Conservation (phyloP, 2,329 filamentous ascomycete species). For the Nigrospora osmanthi region DNA sequence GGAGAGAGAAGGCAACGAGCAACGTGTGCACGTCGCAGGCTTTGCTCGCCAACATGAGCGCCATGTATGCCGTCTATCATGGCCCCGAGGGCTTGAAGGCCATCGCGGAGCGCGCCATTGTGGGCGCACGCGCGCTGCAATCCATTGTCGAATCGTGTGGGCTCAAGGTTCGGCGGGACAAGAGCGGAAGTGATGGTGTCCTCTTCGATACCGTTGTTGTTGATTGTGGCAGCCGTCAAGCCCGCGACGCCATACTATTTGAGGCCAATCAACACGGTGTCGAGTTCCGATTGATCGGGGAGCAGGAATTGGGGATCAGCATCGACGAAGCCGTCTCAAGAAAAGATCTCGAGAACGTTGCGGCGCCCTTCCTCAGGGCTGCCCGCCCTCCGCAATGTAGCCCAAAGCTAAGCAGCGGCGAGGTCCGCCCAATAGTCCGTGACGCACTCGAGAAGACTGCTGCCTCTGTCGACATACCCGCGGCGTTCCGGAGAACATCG, state of each 20-base stretch:
- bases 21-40: slow-evolving; percentile 97
- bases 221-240: slow-evolving; percentile 38
- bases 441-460: slow-evolving; percentile 25
- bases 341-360: slow-evolving; percentile 29
- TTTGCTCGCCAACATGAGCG: slow-evolving; percentile 88
- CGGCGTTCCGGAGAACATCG: slow-evolving; percentile 60
- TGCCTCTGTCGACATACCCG: slow-evolving; percentile 40
- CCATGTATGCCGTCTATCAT: slow-evolving; percentile 91
- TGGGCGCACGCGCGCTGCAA: slow-evolving; percentile 63
- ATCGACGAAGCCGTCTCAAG: slow-evolving; percentile 66
- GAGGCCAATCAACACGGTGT: slow-evolving; percentile 39
- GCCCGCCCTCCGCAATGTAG: no score
- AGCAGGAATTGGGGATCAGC: slow-evolving; percentile 61
- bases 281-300: slow-evolving; percentile 55
- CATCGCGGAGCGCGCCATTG: slow-evolving; percentile 73
- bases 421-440: slow-evolving; percentile 20
- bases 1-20: slow-evolving; percentile 92
- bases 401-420: neutral
- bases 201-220: slow-evolving; percentile 79
- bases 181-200: slow-evolving; percentile 45
- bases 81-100: slow-evolving; percentile 74
- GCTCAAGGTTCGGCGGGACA: slow-evolving; percentile 53
- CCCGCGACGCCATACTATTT: slow-evolving; percentile 41
- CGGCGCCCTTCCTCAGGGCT: neutral
- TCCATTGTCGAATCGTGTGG: slow-evolving; percentile 55